phyloP scores from a whole-genome alignment of 148 eudicot species.

The Camellia japonica region DNA sequence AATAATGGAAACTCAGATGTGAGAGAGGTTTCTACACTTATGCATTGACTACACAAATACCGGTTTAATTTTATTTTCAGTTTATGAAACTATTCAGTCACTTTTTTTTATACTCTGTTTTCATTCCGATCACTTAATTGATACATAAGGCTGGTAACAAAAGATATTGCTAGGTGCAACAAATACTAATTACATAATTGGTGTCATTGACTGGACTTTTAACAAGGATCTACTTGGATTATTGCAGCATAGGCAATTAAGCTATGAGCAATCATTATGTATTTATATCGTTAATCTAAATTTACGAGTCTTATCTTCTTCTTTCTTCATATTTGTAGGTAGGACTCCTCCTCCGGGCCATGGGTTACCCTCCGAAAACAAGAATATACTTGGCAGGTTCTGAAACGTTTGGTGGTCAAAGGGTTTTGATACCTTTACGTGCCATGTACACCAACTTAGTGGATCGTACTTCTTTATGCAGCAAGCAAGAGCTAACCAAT shows the following conservation, averaged over 20 bases:
- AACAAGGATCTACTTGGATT: neutral
- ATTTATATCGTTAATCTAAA: neutral
- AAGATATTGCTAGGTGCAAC: neutral
- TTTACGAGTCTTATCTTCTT: slow-evolving; percentile 11
- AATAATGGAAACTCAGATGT: too few species aligned
- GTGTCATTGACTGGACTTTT: neutral
- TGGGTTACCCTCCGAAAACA: slow-evolving; percentile 91
- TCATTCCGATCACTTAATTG: too few species aligned
- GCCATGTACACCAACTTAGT: slow-evolving; percentile 88
- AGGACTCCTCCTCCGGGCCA: slow-evolving; percentile 84
- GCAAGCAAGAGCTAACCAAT: slow-evolving; percentile 60
- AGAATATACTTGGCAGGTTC: slow-evolving; percentile 90
- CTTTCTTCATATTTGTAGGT: slow-evolving; percentile 48
- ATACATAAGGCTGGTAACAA: too few species aligned
- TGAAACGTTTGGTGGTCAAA: slow-evolving; percentile 92
- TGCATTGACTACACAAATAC: too few species aligned
- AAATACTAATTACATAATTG: neutral
- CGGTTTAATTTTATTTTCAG: too few species aligned
- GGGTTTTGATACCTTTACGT: slow-evolving; percentile 81
- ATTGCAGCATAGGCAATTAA: neutral
- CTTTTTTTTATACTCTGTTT: too few species aligned
- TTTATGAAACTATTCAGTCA: too few species aligned
- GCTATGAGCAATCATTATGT: slow-evolving; percentile 2
- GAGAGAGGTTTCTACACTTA: too few species aligned
- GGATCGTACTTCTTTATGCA: slow-evolving; percentile 84